These are phyloP conservation scores for Blastomyces gilchristii DNA, from an alignment of 2,329 filamentous ascomycete species.

Conservation along the genomic window DNA sequence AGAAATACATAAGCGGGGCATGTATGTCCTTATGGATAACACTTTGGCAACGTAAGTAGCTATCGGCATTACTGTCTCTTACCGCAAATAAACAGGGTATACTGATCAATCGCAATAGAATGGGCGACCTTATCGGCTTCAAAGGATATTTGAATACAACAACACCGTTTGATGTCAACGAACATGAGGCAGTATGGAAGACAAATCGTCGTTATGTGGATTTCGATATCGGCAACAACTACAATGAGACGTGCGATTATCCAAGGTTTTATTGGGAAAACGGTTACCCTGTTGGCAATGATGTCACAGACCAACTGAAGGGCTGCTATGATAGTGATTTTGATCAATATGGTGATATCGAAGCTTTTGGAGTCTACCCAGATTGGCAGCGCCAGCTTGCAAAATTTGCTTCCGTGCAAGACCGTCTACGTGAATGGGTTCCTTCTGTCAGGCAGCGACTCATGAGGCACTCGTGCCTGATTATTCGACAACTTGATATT, in stretches of 20 bases:
- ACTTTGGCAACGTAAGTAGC: slow-evolving; percentile 50
- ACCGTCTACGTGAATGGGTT: slow-evolving; percentile 55
- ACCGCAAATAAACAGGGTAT: background rate
- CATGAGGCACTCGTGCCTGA: slow-evolving; percentile 53
- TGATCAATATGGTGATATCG: slow-evolving; percentile 54
- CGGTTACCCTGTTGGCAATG: slow-evolving; percentile 41
- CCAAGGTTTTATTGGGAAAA: slow-evolving; percentile 53
- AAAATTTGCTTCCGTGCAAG: slow-evolving; percentile 58
- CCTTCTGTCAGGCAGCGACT: slow-evolving; percentile 49
- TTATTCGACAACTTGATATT: slow-evolving; percentile 53
- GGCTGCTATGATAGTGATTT: slow-evolving; percentile 56
- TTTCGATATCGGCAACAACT: slow-evolving; percentile 46
- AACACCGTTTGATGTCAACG: slow-evolving; percentile 45
- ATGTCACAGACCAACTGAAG: slow-evolving; percentile 38
- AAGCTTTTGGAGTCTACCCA: slow-evolving; percentile 53
- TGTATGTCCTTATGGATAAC: slow-evolving; percentile 59
- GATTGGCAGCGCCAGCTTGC: slow-evolving; percentile 55
- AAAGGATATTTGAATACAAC: slow-evolving; percentile 50
- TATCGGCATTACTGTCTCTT: background rate
- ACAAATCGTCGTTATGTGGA: slow-evolving; percentile 46
- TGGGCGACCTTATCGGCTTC: slow-evolving; percentile 55
- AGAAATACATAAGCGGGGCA: slow-evolving; percentile 51
- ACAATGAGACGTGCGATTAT: slow-evolving; percentile 47
- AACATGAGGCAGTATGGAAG: slow-evolving; percentile 52
- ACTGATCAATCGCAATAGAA: slow-evolving; percentile 23